These are phyloP conservation scores for Inga oerstediana DNA, from an alignment of 306 rosid species.

Conservation along the genomic window DNA sequence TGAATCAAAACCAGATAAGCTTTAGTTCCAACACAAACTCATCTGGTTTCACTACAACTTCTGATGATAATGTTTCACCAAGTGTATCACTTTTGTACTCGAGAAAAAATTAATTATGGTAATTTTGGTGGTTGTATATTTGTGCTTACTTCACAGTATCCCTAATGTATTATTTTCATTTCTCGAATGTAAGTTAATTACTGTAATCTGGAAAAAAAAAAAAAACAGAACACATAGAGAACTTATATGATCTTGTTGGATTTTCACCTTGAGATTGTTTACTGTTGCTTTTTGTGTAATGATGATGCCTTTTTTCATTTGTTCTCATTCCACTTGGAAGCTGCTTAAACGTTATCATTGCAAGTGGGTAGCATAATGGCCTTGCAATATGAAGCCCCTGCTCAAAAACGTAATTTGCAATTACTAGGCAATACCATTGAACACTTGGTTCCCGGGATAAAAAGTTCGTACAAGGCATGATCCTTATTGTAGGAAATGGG, in stretches of 20 bases:
- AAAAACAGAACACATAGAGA: neutral
- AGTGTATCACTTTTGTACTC: constrained; percentile 25
- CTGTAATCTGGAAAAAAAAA: neutral
- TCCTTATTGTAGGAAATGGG: too few species aligned
- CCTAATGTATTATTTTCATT: neutral
- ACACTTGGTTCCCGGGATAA: too few species aligned
- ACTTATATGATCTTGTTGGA: neutral
- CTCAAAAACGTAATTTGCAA: too few species aligned
- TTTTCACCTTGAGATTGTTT: neutral
- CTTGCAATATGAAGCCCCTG: too few species aligned
- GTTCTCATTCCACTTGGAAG: too few species aligned
- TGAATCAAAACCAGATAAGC: constrained; percentile 10
- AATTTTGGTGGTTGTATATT: neutral
- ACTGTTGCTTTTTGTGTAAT: too few species aligned
- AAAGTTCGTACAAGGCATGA: too few species aligned
- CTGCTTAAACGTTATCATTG: too few species aligned
- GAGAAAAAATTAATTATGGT: neutral
- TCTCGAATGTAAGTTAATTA: neutral
- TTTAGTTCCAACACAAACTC: constrained; percentile 25
- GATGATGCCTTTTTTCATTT: too few species aligned
- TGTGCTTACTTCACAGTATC: neutral
- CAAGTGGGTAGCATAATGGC: too few species aligned
- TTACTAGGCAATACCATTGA: too few species aligned
- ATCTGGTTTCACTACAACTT: constrained; percentile 7
- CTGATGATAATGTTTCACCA: constrained; percentile 32